Evolutionary conservation across 257 asterid genomes (phyloP).

Genomic region (Fraxinus quadrangulata): DNA sequence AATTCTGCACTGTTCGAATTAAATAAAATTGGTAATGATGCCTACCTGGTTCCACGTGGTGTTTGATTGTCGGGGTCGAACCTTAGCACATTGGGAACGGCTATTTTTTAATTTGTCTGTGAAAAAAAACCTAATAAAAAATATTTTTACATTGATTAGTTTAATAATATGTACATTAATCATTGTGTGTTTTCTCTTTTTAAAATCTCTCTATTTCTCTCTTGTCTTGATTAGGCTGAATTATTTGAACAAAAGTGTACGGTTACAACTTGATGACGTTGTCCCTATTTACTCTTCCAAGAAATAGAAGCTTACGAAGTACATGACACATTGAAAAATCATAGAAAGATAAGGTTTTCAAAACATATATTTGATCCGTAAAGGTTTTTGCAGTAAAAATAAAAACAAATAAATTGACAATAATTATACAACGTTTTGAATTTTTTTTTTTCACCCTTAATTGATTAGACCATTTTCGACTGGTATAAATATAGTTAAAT

Average conservation of each 20-base stretch:
- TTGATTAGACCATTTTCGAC: no score
- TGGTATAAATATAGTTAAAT: no score
- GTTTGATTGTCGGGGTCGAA: not conserved
- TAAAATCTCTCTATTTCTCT: not conserved
- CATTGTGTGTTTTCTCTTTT: not conserved
- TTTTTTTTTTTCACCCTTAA: no score
- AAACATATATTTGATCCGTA: no score
- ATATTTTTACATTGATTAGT: not conserved
- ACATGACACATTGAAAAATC: no score
- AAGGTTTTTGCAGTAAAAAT: no score
- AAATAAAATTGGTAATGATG: not conserved
- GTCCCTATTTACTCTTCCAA: not conserved
- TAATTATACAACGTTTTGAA: no score
- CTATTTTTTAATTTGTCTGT: not conserved
- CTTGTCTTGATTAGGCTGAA: constrained; percentile 14
- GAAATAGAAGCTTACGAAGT: no score
- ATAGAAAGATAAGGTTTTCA: no score
- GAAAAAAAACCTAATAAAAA: not conserved
- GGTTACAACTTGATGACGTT: constrained; percentile 32
- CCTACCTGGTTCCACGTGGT: not conserved
- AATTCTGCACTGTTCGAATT: not conserved
- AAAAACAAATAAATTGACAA: no score
- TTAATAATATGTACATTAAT: not conserved
- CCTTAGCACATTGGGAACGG: not conserved
- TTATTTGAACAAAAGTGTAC: constrained; percentile 16